Conservation (phyloP, 2,329 filamentous ascomycete species). For the Sclerotinia trifoliorum region DNA sequence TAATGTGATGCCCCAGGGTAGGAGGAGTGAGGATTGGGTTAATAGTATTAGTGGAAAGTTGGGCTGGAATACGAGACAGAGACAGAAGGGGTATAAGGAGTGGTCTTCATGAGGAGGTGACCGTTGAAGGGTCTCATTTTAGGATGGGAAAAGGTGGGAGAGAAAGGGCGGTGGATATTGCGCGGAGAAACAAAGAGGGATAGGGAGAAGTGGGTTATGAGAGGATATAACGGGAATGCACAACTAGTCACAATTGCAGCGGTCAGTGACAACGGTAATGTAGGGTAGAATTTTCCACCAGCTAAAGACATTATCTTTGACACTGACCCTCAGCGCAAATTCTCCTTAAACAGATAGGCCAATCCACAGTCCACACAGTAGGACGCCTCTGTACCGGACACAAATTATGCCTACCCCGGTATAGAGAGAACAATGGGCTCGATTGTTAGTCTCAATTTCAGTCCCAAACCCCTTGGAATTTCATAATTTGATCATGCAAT, state of each 20-base stretch:
- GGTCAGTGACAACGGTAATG: background rate
- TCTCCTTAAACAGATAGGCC: background rate
- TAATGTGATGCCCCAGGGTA: conserved; percentile 67
- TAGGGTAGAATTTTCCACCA: background rate
- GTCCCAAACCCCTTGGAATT: no score
- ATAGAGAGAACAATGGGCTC: no score
- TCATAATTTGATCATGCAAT: no score
- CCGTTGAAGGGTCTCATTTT: background rate
- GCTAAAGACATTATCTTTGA: background rate
- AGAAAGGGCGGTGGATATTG: background rate
- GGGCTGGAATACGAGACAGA: conserved; percentile 78
- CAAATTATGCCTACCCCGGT: no score
- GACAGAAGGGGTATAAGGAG: conserved; percentile 63
- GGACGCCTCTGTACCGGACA: no score
- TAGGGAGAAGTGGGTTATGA: background rate
- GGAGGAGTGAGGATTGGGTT: conserved; percentile 75
- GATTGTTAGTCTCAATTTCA: no score
- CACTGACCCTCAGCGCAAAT: background rate
- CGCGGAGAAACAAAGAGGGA: background rate
- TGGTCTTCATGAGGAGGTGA: conserved; percentile 28
- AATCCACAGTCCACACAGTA: no score
- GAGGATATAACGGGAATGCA: background rate
- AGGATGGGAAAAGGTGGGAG: background rate
- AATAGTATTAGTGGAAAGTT: conserved; percentile 77
- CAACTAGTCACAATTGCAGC: no score